Evolutionary conservation across 495 filamentous ascomycete genomes (phyloP).

Genomic region (Podospora fimiseda): DNA sequence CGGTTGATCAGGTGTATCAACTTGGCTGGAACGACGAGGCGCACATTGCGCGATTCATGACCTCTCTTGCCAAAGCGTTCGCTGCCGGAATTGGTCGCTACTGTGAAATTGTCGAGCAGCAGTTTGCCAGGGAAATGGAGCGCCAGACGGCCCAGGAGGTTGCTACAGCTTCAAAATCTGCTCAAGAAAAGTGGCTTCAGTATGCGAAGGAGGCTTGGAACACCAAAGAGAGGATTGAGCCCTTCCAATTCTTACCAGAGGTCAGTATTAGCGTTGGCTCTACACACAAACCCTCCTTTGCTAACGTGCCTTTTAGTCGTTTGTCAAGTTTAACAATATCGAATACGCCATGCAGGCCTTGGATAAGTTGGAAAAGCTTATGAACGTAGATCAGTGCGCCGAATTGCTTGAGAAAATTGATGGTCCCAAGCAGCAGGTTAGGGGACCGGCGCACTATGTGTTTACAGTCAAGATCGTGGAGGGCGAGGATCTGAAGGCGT

Average conservation of each 20-base stretch:
- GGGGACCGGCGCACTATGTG: constrained; percentile 73
- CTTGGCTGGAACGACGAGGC: constrained; percentile 90
- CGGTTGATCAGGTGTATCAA: constrained; percentile 74
- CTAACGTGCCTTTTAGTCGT: too few species aligned
- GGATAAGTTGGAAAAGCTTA: constrained; percentile 79
- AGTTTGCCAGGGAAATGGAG: constrained; percentile 90
- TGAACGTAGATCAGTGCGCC: constrained; percentile 91
- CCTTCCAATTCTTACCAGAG: constrained; percentile 95
- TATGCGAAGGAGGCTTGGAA: constrained; percentile 94
- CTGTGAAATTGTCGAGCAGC: constrained; percentile 83
- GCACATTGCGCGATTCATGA: constrained; percentile 96
- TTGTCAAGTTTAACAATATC: constrained; percentile 97
- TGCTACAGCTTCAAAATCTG: constrained; percentile 64
- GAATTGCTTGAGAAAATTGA: constrained; percentile 65
- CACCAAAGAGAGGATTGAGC: constrained; percentile 89
- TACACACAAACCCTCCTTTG: too few species aligned
- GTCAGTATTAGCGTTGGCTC: constrained; percentile 42
- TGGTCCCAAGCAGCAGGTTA: constrained; percentile 42
- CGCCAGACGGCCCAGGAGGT: constrained; percentile 81
- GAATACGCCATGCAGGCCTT: constrained; percentile 87
- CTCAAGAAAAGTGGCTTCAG: constrained; percentile 86
- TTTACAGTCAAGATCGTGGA: constrained; percentile 99
- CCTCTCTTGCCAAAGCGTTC: constrained; percentile 81
- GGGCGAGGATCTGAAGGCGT: constrained; percentile 96
- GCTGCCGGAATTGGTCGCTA: constrained; percentile 78